Evolutionary conservation across 352 stramenopile genomes (phyloP).

Genomic region (Phytophthora multivora): DNA sequence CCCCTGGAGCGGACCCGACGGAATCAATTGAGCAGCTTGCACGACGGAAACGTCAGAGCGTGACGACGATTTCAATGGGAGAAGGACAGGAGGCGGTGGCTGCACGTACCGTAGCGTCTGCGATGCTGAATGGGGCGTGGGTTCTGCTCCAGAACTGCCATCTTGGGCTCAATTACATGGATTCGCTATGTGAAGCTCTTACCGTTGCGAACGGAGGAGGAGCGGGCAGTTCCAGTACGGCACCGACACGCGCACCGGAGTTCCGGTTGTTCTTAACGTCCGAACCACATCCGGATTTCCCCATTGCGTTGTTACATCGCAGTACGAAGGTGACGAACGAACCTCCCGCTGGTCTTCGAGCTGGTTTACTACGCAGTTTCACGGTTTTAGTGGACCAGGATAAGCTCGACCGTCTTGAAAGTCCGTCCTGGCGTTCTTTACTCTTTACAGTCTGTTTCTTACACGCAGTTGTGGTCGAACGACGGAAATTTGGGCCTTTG

Average conservation of each 20-base stretch:
- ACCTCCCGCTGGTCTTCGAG: constrained; percentile 68
- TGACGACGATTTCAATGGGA: constrained; percentile 81
- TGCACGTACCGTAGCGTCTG: constrained; percentile 52
- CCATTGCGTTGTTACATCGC: constrained; percentile 67
- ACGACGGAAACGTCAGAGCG: constrained; percentile 66
- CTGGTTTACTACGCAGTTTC: constrained; percentile 70
- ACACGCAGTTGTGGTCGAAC: constrained; percentile 77
- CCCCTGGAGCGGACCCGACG: constrained; percentile 70
- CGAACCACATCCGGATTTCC: constrained; percentile 66
- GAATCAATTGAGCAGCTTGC: constrained; percentile 76
- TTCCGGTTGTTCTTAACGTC: constrained; percentile 83
- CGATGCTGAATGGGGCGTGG: constrained; percentile 79
- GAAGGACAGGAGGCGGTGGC: constrained; percentile 76
- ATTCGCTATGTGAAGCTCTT: constrained; percentile 61
- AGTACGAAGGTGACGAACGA: constrained; percentile 84
- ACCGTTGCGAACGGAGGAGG: constrained; percentile 19
- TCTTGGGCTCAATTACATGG: constrained; percentile 70
- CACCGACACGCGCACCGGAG: constrained; percentile 30
- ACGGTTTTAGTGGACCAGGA: constrained; percentile 82
- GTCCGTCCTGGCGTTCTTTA: constrained; percentile 57
- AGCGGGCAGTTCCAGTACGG: constrained; percentile 3
- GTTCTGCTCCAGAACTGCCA: constrained; percentile 86
- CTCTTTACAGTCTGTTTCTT: constrained; percentile 82
- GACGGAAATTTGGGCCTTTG: constrained; percentile 76
- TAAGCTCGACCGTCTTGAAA: constrained; percentile 79